A percentile compares a stretch with the other conserved stretches of the same genome.
phyloP scores from a whole-genome alignment of 192 early-diverging fungal genomes.

The Chytriomyces sp. region DNA sequence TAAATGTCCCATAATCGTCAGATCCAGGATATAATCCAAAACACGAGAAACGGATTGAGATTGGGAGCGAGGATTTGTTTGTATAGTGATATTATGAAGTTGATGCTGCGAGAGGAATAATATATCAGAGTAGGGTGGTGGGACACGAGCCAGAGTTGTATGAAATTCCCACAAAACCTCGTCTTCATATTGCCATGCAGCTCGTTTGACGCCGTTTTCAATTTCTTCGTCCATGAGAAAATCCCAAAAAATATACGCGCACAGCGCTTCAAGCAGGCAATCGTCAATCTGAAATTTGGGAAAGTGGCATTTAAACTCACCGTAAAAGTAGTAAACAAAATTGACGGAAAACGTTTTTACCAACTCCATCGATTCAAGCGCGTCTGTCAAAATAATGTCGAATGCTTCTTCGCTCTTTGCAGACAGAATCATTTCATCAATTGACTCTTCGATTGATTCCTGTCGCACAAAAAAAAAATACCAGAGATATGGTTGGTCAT shows the following conservation, averaged over 20 bases:
- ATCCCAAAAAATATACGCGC: conserved; percentile 14
- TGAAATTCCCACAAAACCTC: neutral
- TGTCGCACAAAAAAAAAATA: neutral
- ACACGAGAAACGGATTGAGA: conserved; percentile 11
- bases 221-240: conserved; percentile 21
- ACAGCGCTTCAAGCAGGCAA: conserved; percentile 1
- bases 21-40: conserved; percentile 21
- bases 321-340: conserved; percentile 1
- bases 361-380: conserved; percentile 8
- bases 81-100: neutral
- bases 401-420: conserved; percentile 12
- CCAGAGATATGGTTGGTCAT: neutral
- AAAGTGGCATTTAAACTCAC: neutral
- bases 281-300: conserved; percentile 6
- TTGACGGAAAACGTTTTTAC: neutral
- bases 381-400: conserved; percentile 17
- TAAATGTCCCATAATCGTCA: conserved; percentile 5
- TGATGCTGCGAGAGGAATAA: neutral
- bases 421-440: neutral
- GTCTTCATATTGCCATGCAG: neutral
- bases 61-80: neutral
- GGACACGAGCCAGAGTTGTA: neutral
- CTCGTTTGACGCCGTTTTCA: conserved; percentile 8
- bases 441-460: conserved; percentile 19
- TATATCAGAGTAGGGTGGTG: neutral